Conservation (phyloP, 148 eudicot genomes). For the Vaccinium darrowii region DNA sequence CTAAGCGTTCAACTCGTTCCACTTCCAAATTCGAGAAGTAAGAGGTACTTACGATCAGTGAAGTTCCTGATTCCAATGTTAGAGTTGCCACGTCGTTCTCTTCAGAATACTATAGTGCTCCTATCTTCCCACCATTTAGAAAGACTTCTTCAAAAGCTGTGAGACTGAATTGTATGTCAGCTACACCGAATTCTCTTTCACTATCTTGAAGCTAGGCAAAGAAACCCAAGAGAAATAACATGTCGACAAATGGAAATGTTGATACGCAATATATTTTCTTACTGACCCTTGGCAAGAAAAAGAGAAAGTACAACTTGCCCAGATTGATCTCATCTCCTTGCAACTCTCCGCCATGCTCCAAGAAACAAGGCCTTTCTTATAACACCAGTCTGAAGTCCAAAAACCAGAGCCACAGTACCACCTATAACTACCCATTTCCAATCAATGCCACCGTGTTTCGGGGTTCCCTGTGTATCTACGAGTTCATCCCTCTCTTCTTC, state of each 20-base stretch:
- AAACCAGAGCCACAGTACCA: conserved; percentile 74
- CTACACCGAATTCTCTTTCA: conserved; percentile 58
- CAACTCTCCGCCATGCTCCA: conserved; percentile 66
- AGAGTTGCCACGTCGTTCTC: conserved; percentile 47
- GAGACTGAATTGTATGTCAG: conserved; percentile 77
- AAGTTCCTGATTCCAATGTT: conserved; percentile 54
- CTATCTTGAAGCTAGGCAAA: conserved; percentile 69
- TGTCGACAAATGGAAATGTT: neutral
- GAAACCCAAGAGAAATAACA: conserved; percentile 32
- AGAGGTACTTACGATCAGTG: neutral
- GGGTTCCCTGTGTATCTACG: conserved; percentile 13
- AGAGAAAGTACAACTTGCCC: neutral
- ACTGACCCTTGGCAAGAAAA: neutral
- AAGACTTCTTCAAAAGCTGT: conserved; percentile 86
- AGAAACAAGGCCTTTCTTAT: conserved; percentile 70
- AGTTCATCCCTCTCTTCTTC: conserved; percentile 35
- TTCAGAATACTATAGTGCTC: conserved; percentile 67
- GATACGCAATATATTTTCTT: neutral
- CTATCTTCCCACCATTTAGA: conserved; percentile 64
- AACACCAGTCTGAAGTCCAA: conserved; percentile 76
- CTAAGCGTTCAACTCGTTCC: no score
- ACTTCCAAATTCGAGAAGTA: no score
- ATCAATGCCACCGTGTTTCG: conserved; percentile 45
- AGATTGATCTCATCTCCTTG: conserved; percentile 29
- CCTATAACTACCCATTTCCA: conserved; percentile 84